These are phyloP conservation scores for Leccinum rimulosum DNA, from an alignment of 768 basidiomycete species.

Conservation along the genomic window DNA sequence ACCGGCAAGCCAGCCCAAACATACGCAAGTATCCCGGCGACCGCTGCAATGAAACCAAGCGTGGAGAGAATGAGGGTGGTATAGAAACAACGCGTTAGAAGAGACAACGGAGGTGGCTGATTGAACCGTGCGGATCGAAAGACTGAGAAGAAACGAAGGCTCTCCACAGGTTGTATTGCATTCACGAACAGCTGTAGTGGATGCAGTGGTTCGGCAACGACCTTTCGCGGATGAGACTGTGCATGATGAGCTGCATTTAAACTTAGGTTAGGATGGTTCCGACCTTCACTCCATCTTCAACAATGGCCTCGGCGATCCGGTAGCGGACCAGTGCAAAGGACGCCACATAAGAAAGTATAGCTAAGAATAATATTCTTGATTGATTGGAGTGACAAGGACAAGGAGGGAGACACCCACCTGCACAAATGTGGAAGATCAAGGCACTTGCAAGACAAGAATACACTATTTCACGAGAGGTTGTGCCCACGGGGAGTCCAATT, in stretches of 20 bases:
- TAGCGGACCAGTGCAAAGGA: constrained; percentile 31
- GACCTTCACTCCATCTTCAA: constrained; percentile 18
- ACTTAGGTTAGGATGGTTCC: background rate
- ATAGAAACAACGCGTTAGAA: constrained; percentile 26
- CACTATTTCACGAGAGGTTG: constrained; percentile 20
- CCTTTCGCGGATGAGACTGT: constrained; percentile 8
- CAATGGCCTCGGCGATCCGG: constrained; percentile 16
- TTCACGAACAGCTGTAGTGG: background rate
- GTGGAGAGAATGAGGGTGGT: constrained; percentile 25
- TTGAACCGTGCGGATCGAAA: background rate
- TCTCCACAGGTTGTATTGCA: background rate
- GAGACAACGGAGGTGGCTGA: constrained; percentile 15
- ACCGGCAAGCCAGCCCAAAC: constrained; percentile 24
- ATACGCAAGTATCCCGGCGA: constrained; percentile 27
- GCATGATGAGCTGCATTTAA: constrained; percentile 2
- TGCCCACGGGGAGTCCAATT: constrained; percentile 7
- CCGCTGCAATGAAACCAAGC: constrained; percentile 23
- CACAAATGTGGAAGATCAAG: constrained; percentile 30
- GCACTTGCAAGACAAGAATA: constrained; percentile 31
- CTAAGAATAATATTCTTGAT: background rate
- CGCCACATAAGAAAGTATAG: constrained; percentile 27
- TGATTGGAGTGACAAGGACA: background rate
- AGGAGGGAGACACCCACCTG: constrained; percentile 18
- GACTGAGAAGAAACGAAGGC: background rate
- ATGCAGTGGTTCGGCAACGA: constrained; percentile 10